Conservation (phyloP, 495 filamentous ascomycete species). For the Cercophora samala region DNA sequence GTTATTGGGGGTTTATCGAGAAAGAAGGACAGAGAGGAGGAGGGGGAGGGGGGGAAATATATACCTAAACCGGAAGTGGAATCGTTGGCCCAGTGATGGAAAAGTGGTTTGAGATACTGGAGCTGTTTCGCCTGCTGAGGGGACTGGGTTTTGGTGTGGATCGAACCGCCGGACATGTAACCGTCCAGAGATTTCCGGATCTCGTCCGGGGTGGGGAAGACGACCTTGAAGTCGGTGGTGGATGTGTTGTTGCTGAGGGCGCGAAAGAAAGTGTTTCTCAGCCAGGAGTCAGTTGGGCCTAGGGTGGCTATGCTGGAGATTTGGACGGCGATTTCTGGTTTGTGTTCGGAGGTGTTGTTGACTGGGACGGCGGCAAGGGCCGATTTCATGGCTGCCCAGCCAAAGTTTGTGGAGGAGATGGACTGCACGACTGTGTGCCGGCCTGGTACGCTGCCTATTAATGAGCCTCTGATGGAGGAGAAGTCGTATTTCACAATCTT, state of each 20-base stretch:
- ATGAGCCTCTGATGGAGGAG: constrained; percentile 60
- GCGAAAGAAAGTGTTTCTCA: constrained; percentile 61
- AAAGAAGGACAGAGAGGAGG: too few species aligned
- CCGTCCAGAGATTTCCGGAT: constrained; percentile 78
- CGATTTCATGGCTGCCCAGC: constrained; percentile 67
- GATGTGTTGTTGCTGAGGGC: constrained; percentile 36
- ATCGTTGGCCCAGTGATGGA: constrained; percentile 67
- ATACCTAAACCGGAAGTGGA: constrained; percentile 7
- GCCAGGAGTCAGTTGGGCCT: constrained; percentile 70
- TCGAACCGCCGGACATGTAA: constrained; percentile 72
- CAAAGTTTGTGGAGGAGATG: constrained; percentile 56
- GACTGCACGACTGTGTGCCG: constrained; percentile 48
- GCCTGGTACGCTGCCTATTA: constrained; percentile 75
- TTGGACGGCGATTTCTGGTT: constrained; percentile 66
- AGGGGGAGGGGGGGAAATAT: neutral
- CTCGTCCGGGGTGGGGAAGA: constrained; percentile 78
- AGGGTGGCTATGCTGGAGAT: constrained; percentile 82
- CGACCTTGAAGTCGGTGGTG: constrained; percentile 46
- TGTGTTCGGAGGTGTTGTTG: constrained; percentile 9
- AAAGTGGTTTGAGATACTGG: constrained; percentile 63
- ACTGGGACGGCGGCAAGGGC: constrained; percentile 55
- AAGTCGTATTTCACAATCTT: constrained; percentile 68
- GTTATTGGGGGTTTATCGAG: neutral
- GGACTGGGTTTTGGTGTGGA: constrained; percentile 75
- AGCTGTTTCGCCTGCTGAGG: constrained; percentile 70